phyloP scores from a whole-genome alignment of 2,329 filamentous ascomycete species.

The Fusarium staphyleae region DNA sequence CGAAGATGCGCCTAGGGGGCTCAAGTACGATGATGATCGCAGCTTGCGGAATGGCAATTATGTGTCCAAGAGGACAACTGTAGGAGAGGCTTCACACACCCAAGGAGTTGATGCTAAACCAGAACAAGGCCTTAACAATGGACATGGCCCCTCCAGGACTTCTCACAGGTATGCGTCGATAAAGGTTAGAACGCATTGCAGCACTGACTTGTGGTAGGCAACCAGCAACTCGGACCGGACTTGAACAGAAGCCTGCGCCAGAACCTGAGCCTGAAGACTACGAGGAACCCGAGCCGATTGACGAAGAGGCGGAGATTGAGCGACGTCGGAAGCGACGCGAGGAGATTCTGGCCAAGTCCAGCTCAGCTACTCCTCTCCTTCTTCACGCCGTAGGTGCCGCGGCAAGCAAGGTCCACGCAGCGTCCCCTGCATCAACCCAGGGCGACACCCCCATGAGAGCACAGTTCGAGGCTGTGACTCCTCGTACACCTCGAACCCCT shows the following conservation, averaged over 20 bases:
- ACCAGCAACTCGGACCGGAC: constrained; percentile 26
- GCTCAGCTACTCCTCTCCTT: constrained; percentile 74
- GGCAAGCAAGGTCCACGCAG: constrained; percentile 58
- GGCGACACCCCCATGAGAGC: constrained; percentile 50
- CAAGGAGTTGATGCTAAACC: constrained; percentile 72
- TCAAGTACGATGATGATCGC: constrained; percentile 56
- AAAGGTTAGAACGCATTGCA: neutral
- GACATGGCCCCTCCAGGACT: constrained; percentile 27
- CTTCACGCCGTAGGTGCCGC: constrained; percentile 75
- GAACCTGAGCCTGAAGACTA: constrained; percentile 50
- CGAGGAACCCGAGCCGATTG: constrained; percentile 67
- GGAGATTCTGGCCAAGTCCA: constrained; percentile 84
- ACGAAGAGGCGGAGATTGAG: constrained; percentile 85
- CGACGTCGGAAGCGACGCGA: constrained; percentile 84
- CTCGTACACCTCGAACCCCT: constrained; percentile 58
- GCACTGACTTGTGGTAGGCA: constrained; percentile 28
- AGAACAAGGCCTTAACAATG: constrained; percentile 57
- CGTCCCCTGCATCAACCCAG: constrained; percentile 60
- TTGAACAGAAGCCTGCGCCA: constrained; percentile 35
- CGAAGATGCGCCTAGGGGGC: constrained; percentile 29
- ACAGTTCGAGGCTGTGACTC: constrained; percentile 49
- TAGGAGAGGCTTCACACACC: constrained; percentile 64
- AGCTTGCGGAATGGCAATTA: constrained; percentile 56
- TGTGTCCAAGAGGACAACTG: constrained; percentile 69
- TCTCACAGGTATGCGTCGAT: constrained; percentile 28